These are phyloP conservation scores for Dillenia turbinata DNA, from an alignment of 164 flowering plant species.

Conservation along the genomic window DNA sequence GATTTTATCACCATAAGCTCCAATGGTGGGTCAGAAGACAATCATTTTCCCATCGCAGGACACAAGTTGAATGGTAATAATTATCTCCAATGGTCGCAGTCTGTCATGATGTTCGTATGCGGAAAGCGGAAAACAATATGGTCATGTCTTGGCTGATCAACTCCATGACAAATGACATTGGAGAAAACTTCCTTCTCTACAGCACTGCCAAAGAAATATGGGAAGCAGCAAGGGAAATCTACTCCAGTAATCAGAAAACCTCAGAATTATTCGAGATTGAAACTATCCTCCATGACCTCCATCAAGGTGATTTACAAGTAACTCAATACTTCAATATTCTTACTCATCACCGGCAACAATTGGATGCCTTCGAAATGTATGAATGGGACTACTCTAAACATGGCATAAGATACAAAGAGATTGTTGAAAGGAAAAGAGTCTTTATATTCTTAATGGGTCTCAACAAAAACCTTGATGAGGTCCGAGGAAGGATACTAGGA, in stretches of 20 bases:
- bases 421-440: conserved; percentile 5
- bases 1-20: too few species aligned
- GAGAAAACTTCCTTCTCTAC: conserved; percentile 15
- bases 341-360: conserved; percentile 7
- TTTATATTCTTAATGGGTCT: conserved; percentile 9
- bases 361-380: conserved; percentile 9
- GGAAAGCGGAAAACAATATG: too few species aligned
- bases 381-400: too few species aligned
- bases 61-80: too few species aligned
- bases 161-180: conserved; percentile 10
- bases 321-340: conserved; percentile 11
- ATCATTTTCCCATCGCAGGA: too few species aligned
- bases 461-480: conserved; percentile 13
- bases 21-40: too few species aligned
- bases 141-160: conserved; percentile 16
- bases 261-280: conserved; percentile 8
- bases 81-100: too few species aligned
- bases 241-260: conserved; percentile 3
- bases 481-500: conserved; percentile 1
- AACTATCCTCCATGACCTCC: conserved; percentile 6
- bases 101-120: too few species aligned
- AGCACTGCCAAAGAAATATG: conserved; percentile 5
- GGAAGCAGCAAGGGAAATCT: conserved; percentile 10
- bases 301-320: conserved; percentile 8
- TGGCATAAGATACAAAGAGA: not conserved